Evolutionary conservation across 2,329 filamentous ascomycete genomes (phyloP).

Genomic region (Pseudogymnoascus sp.): DNA sequence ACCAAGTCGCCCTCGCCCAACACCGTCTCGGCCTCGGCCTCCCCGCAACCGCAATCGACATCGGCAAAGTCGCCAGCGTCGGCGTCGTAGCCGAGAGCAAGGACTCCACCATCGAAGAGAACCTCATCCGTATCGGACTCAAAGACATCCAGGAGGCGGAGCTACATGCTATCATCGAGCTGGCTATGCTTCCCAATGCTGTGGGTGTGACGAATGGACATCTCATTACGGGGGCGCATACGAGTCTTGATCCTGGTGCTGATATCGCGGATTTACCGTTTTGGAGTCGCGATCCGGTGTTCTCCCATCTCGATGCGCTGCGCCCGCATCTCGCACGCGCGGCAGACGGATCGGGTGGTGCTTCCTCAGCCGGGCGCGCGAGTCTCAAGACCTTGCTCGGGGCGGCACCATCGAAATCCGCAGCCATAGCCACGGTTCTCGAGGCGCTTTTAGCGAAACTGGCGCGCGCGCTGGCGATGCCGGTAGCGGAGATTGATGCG

Average conservation of each 20-base stretch:
- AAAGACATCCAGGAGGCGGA: neutral
- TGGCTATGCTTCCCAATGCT: conserved; percentile 41
- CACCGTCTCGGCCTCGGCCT: conserved; percentile 26
- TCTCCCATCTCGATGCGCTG: conserved; percentile 42
- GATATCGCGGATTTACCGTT: conserved; percentile 42
- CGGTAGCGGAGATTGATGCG: conserved; percentile 43
- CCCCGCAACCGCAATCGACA: conserved; percentile 28
- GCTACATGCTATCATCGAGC: conserved; percentile 47
- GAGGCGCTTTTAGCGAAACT: conserved; percentile 43
- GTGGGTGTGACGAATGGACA: neutral
- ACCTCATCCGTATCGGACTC: neutral
- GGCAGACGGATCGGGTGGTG: neutral
- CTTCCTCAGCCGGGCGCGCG: conserved; percentile 16
- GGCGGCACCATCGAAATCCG: conserved; percentile 37
- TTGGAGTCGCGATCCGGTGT: conserved; percentile 50
- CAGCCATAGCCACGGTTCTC: conserved; percentile 41
- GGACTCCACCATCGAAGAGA: neutral
- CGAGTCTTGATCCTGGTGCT: neutral
- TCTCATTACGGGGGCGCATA: neutral
- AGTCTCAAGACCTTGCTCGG: conserved; percentile 39
- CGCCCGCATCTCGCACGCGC: neutral
- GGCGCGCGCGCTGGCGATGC: conserved; percentile 44
- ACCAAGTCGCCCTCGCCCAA: conserved; percentile 33
- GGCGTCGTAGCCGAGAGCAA: conserved; percentile 48
- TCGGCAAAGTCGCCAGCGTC: conserved; percentile 28